Base-by-base conservation (phyloP, 345 rosid genomes). In the Aurinia saxatilis region DNA sequence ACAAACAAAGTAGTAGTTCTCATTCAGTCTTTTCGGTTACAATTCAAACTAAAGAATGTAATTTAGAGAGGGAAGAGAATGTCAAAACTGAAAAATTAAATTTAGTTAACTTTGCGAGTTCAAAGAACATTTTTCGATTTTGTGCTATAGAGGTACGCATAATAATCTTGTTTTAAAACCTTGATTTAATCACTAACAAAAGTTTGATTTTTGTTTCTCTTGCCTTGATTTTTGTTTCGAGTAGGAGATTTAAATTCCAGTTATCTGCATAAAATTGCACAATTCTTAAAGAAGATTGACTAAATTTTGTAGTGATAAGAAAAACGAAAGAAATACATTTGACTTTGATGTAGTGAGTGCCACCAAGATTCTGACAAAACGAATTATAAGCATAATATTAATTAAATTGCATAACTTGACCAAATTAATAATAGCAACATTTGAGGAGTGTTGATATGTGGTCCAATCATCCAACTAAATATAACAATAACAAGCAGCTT, bases 1-100 rank as follows among this genome's bases (percentile, higher is more conserved):
- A 93, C 81, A 93, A 90, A 80, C 99, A 93, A 79, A 93, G 97
- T 70, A 93, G 97, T 79, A 87, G 99, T 62, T 93, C 99, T 66
- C 97, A 87, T 80, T 93, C 95, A 1, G 86, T 93, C 72, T 93
- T 90, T 76, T 93, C 97, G 10, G 90, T 93, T 71, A 93, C 99
- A 61, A 93, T 93, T 63, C 99, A 93, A 70, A 93, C 86, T 8
- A 90, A 90, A 76, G 99, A 93, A 72, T 85, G 90, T 65, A 93
- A 97, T 35, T 96, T 92, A 7, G 97, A 93, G 66, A 97, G 99
- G 23, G 99, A 93, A 80, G 99, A 93, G 80, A 81, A 90, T 86
- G 90, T 93, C 73, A 93, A 87, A 74, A 85, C 95, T 17, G 99
- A 97, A 73, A 93, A 93, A 81, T 82, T 93, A 52, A 93, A 93